Conservation (phyloP, 1,139 yeast species). For the Saccharomyces hybrid region DNA sequence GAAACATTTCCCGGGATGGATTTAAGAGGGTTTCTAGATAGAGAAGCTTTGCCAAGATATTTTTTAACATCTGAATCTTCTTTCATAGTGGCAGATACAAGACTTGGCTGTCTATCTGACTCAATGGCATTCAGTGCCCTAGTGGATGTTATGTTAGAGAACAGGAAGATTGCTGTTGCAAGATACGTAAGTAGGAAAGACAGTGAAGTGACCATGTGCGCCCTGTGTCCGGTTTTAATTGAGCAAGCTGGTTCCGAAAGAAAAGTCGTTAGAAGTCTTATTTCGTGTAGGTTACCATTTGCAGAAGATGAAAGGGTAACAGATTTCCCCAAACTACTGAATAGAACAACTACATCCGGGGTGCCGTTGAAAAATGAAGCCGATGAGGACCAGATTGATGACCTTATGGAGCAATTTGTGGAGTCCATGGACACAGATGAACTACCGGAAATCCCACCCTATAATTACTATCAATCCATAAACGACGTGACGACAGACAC, state of each 20-base stretch:
- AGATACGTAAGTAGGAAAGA: slow-evolving; percentile 49
- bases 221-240: slow-evolving; percentile 44
- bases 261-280: slow-evolving; percentile 27
- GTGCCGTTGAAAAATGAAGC: slow-evolving; percentile 17
- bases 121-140: slow-evolving; percentile 44
- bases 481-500: slow-evolving; percentile 8
- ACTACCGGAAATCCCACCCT: slow-evolving; percentile 6
- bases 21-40: slow-evolving; percentile 53
- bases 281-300: slow-evolving; percentile 55
- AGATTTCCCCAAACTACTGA: slow-evolving; percentile 47
- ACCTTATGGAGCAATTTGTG: slow-evolving; percentile 21
- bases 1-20: slow-evolving; percentile 47
- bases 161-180: slow-evolving; percentile 49
- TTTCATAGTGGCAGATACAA: slow-evolving; percentile 44
- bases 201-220: slow-evolving; percentile 49
- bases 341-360: slow-evolving; percentile 34
- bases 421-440: slow-evolving; percentile 23
- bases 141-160: slow-evolving; percentile 45
- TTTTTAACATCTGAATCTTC: slow-evolving; percentile 52
- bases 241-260: slow-evolving; percentile 13
- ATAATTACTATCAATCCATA: slow-evolving; percentile 12
- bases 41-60: slow-evolving; percentile 46
- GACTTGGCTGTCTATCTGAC: slow-evolving; percentile 35
- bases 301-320: slow-evolving; percentile 68
- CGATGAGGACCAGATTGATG: slow-evolving; percentile 16